Base-by-base conservation (phyloP, 768 basidiomycete genomes). In the Suillus decipiens region DNA sequence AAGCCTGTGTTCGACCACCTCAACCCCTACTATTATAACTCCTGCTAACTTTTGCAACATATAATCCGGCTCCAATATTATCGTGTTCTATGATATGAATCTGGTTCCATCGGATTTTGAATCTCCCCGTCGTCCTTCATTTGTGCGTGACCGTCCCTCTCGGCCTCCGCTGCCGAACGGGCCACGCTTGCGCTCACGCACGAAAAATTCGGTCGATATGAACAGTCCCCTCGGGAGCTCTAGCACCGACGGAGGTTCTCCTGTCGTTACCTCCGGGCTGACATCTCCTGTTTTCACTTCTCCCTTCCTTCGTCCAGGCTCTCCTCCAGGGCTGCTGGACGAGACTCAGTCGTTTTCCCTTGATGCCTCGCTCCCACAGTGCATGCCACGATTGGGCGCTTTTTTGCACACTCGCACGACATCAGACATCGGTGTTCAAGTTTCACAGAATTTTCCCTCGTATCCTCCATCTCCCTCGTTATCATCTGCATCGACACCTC, bases 91-190 rank as follows among this genome's bases (percentile, higher is more conserved):
- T 54, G n/a, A 37, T 45, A 67, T 72, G 67, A 66, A 73, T 63
- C 47, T 22, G 34, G 43, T 31, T 33, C 4, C 56, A 59, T 64
- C 45, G 56, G 66, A 72, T 61, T 9, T 50, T 17, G 66, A 68
- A 43, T 15, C 63, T 64, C 37, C 58, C 24, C 59, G 63, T 36
- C 60, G 64, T 17, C 62, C 66, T 0, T 67, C 71, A 14, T 31
- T 64, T 0, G n/a, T 31, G 3, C 67, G 39, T 47, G 72, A 75
- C 65, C 68, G 74, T 3, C 74, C 74, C 1, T 11, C 54, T 0
- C 66, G 73, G 11, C 45, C 68, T 0, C 73, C 73, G 0, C 61
- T 59, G 9, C 61, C 61, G 19, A 31, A 61, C n/a, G 73, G 73
- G 0, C 73, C 73, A 0, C 62, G 73, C 2, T 63, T 67, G 41